Evolutionary conservation across 129 eudicot genomes (phyloP).

Genomic region (Dittrichia graveolens): DNA sequence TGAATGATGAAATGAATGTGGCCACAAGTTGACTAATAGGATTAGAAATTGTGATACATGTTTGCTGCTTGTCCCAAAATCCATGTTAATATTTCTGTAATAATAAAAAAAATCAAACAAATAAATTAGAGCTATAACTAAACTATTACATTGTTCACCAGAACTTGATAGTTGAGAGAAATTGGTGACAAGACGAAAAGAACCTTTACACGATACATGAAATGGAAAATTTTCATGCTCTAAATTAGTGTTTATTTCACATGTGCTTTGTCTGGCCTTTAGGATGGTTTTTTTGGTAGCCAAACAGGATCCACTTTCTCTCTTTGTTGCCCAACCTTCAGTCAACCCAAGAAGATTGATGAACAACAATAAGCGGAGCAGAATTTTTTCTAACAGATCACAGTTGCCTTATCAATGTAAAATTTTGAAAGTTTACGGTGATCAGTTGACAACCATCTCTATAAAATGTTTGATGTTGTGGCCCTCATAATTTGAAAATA

Average conservation of each 20-base stretch:
- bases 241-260: constrained; percentile 14
- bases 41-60: not conserved
- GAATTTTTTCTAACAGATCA: constrained; percentile 1
- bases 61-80: not conserved
- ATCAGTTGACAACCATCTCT: constrained; percentile 8
- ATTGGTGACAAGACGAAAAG: constrained; percentile 1
- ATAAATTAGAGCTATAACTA: not conserved
- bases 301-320: constrained; percentile 7
- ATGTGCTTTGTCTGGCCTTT: constrained; percentile 13
- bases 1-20: not conserved
- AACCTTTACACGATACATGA: constrained; percentile 5
- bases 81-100: not conserved
- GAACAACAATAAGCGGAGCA: not conserved
- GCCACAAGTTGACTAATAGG: not conserved
- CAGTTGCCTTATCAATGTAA: not conserved
- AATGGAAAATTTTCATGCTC: constrained; percentile 9
- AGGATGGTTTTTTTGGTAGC: constrained; percentile 13
- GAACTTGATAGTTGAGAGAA: constrained; percentile 10
- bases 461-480: not conserved
- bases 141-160: not conserved
- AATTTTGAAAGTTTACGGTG: not conserved
- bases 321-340: not conserved
- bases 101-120: constrained; percentile 10
- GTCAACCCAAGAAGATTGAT: constrained; percentile 12
- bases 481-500: not conserved